Base-by-base conservation (phyloP, 2,329 filamentous ascomycete species). In the Aspergillus cejpii region DNA sequence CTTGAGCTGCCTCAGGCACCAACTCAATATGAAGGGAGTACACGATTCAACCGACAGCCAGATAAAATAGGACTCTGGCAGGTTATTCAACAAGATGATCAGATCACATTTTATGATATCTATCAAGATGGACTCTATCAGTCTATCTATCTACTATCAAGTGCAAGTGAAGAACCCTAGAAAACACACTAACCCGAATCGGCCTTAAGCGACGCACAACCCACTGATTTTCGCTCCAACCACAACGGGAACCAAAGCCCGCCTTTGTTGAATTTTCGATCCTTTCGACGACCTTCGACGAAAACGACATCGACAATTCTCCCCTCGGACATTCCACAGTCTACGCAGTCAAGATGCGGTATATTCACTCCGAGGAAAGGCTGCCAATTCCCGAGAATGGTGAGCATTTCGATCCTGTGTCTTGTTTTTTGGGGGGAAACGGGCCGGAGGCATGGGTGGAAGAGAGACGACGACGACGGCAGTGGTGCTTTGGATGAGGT, bases 281-380 rank as follows among this genome's bases (percentile, higher is more conserved):
- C 61, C 57, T 64, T 58, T 61, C 56, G 56, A 60, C 59, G 55
- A 60, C 57, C 57, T 59, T 61, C 59, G 54, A 57, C 58, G 59
- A 58, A 55, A 34, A 60, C 57, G 62, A 65, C 61, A 61, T 62
- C 63, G 62, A 66, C 64, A 63, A 65, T 59, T 57, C 58, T 56
- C 57, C 59, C 64, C 61, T 66, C 66, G 64, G 63, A 65, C 63
- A 65, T 54, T 55, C 60, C 59, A 62, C 59, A 63, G 61, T 58
- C 60, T 58, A 64, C 60, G 59, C 67, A 67, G 67, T 77, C 85
- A 96, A 87, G 78, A 97, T 97, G 92, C 94, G 87, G 81, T 97
- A 96, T 87, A 95, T 98, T 79, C 89, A 96, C 83, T 94, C 88
- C 71, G 81, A 91, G 79, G 91, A 98, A 84, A 80, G 81, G 77